These are phyloP conservation scores for Beauveria rudraprayagi DNA, from an alignment of 2,329 filamentous ascomycete genomes.

Conservation along the genomic window DNA sequence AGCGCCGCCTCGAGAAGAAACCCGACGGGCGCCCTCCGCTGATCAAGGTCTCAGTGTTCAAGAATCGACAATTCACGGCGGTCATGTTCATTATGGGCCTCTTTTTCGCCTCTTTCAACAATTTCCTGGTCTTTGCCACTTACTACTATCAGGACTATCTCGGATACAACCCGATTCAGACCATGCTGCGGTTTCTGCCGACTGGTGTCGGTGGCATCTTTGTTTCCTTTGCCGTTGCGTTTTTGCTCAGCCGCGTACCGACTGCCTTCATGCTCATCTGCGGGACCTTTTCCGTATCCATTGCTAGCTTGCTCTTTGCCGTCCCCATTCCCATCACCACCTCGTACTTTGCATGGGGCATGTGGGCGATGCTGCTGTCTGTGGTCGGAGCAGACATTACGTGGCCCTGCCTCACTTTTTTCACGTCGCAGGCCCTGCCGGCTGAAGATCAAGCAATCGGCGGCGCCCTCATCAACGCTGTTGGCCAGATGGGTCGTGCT, in stretches of 20 bases:
- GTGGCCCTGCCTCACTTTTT: constrained; percentile 58
- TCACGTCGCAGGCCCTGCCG: constrained; percentile 55
- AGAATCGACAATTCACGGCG: constrained; percentile 49
- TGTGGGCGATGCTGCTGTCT: constrained; percentile 57
- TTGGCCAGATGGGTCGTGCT: constrained; percentile 56
- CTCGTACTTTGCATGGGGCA: constrained; percentile 59
- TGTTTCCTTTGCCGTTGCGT: constrained; percentile 48
- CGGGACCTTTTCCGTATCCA: constrained; percentile 47
- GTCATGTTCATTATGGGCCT: constrained; percentile 58
- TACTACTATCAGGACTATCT: constrained; percentile 65
- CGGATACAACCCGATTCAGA: constrained; percentile 52
- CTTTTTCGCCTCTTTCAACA: constrained; percentile 62
- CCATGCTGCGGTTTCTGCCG: constrained; percentile 60
- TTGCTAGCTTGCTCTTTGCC: constrained; percentile 54
- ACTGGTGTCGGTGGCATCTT: constrained; percentile 52
- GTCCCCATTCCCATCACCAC: constrained; percentile 52
- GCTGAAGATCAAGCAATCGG: constrained; percentile 58
- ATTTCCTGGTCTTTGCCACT: constrained; percentile 58
- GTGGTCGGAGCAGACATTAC: constrained; percentile 60
- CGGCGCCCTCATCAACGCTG: constrained; percentile 59
- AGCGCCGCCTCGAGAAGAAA: constrained; percentile 34
- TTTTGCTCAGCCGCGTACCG: constrained; percentile 48
- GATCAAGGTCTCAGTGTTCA: constrained; percentile 60
- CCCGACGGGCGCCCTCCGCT: constrained; percentile 39
- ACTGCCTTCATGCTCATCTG: constrained; percentile 49